Conservation (phyloP, 768 basidiomycete genomes). For the Serendipita sp. region DNA sequence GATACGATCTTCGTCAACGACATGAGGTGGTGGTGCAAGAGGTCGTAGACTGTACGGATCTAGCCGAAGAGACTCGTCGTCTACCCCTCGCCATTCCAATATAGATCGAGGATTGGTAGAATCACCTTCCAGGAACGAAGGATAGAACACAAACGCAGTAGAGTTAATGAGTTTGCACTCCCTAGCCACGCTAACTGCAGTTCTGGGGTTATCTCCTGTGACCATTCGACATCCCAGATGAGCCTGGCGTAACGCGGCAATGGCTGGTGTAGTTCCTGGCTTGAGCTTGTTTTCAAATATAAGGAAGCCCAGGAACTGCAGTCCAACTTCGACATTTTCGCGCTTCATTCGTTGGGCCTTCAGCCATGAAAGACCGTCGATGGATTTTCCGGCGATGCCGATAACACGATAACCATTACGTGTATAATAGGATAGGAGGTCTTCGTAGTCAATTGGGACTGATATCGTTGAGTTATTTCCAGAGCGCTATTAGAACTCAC, state of each 20-base stretch:
- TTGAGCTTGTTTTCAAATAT: slow-evolving; percentile 99
- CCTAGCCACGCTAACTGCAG: slow-evolving; percentile 89
- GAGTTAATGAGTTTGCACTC: slow-evolving; percentile 84
- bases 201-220: slow-evolving; percentile 92
- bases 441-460: slow-evolving; percentile 96
- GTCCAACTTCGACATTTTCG: slow-evolving; percentile 81
- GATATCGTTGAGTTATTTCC: not conserved
- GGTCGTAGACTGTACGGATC: slow-evolving; percentile 84
- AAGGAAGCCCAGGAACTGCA: slow-evolving; percentile 85
- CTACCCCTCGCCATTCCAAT: slow-evolving; percentile 83
- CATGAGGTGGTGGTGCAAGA: slow-evolving; percentile 46
- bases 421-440: slow-evolving; percentile 91
- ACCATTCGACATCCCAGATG: slow-evolving; percentile 95
- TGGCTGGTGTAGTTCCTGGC: slow-evolving; percentile 75
- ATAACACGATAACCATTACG: slow-evolving; percentile 94
- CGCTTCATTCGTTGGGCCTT: slow-evolving; percentile 94
- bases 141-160: slow-evolving; percentile 76
- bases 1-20: slow-evolving; percentile 54
- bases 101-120: slow-evolving; percentile 29
- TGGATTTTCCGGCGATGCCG: slow-evolving; percentile 90
- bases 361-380: slow-evolving; percentile 88
- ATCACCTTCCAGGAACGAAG: slow-evolving; percentile 58
- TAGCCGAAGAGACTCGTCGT: slow-evolving; percentile 68
- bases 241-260: slow-evolving; percentile 72
- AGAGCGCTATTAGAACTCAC: slow-evolving; percentile 19